Evolutionary conservation across 2,329 filamentous ascomycete species (phyloP), one percentile per base, ranked within the genome.

Genomic region (Nemania serpens): DNA sequence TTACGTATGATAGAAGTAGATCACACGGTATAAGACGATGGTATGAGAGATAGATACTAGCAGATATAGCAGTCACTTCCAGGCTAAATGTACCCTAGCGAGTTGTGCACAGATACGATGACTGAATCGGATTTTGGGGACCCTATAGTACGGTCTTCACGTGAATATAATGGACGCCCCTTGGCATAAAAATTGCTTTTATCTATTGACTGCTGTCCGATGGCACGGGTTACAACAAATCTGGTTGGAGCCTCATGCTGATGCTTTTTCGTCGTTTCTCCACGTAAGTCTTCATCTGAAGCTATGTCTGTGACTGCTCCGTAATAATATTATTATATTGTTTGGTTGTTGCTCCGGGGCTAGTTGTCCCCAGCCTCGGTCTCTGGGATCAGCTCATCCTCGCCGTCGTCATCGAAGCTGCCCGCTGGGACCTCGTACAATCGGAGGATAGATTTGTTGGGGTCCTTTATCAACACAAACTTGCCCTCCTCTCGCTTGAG

Each of bases 371-470:
- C 70, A 5, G 61, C 66, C 18, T 69, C 70, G 3, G 55, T 47
- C 46, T 68, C 83, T 82, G 69, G 85, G 84, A 61, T 84, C 82
- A 43, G 81, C 82, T 83, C 83, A 62, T 91, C 90, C 54, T 96
- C 92, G 3, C 85, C 90, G 36, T 94, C 91, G 71, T 98, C 94
- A 71, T 98, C 95, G 75, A 98, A 94, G 64, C 91, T 95, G 71
- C 89, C 87, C 53, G 86, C 79, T 1, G 95, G 95, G 7, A 99
- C 91, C 76, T 93, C 89, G 81, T 99, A 99, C 73, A 99, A 80
- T 66, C 95, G 88, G 67, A 99, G 87, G 66, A 97, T 91, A 60
- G 90, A 87, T 88, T 97, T 98, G 84, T 99, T 99, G 61, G 95
- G 95, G 78, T 99, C 95, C 88, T 90, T 90, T 73, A 89, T 86